Evolutionary conservation across 2,329 filamentous ascomycete species (phyloP).

Genomic region (Aspergillus sojae): DNA sequence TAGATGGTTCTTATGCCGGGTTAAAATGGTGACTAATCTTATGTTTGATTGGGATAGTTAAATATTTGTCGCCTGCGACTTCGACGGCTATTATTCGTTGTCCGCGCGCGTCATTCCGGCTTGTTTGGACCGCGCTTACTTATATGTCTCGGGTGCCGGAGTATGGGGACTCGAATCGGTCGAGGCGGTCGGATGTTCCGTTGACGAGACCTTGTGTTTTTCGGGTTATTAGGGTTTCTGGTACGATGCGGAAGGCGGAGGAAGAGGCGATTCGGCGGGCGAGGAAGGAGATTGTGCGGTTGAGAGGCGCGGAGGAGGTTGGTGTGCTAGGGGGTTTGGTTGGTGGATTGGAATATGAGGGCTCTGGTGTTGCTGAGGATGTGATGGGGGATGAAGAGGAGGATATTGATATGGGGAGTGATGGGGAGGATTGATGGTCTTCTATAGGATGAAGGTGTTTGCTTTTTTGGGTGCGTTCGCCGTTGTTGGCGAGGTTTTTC

Average conservation of each 20-base stretch:
- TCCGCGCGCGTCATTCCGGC: conserved; percentile 76
- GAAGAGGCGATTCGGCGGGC: conserved; percentile 84
- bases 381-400: conserved; percentile 51
- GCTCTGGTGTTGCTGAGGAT: conserved; percentile 41
- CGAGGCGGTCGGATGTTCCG: conserved; percentile 24
- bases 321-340: conserved; percentile 46
- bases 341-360: conserved; percentile 38
- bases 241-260: conserved; percentile 90
- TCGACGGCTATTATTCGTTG: conserved; percentile 91
- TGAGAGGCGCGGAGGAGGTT: conserved; percentile 56
- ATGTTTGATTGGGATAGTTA: conserved; percentile 60
- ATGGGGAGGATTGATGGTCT: conserved; percentile 29
- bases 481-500: conserved; percentile 12
- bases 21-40: not conserved
- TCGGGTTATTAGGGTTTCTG: conserved; percentile 82
- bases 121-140: conserved; percentile 88
- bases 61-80: conserved; percentile 90
- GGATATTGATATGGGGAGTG: conserved; percentile 51
- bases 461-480: conserved; percentile 16
- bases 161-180: conserved; percentile 47
- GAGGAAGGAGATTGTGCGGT: conserved; percentile 69
- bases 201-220: conserved; percentile 67
- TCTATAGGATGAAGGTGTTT: not conserved
- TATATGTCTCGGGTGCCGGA: conserved; percentile 72
- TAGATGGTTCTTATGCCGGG: not conserved